Evolutionary conservation across 1,284 basidiomycete genomes (phyloP).

Genomic region (Apiotrichum montevideense): DNA sequence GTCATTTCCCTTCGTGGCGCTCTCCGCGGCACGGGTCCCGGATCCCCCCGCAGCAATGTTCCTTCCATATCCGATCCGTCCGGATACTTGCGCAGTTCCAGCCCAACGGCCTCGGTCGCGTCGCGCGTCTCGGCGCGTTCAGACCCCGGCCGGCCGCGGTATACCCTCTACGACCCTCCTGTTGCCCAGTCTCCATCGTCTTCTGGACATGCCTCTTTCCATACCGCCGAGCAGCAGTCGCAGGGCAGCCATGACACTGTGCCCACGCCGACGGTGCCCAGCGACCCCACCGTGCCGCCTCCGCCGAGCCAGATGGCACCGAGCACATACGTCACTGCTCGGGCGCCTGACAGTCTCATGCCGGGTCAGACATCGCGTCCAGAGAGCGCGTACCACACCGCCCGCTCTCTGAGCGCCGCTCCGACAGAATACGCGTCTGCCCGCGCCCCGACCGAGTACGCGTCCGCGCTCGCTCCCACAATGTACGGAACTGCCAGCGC

Average conservation of each 20-base stretch:
- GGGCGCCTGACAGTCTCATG: background rate
- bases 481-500: background rate
- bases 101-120: background rate
- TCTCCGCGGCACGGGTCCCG: background rate
- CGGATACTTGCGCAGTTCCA: background rate
- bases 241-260: too few species aligned
- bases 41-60: background rate
- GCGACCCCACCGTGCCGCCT: too few species aligned
- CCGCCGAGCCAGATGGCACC: too few species aligned
- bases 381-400: too few species aligned
- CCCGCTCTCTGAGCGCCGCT: too few species aligned
- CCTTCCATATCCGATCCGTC: constrained; percentile 3
- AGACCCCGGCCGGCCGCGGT: constrained; percentile 1
- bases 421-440: too few species aligned
- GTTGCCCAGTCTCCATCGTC: background rate
- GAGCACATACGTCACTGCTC: background rate
- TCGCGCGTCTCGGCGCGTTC: background rate
- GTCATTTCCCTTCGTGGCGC: background rate
- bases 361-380: too few species aligned
- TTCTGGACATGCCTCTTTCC: background rate
- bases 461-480: background rate
- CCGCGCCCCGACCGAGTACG: background rate
- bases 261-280: too few species aligned
- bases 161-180: constrained; percentile 10
- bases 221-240: background rate